phyloP scores from a whole-genome alignment of 208 protist genomes.

The Leishmania turanica region DNA sequence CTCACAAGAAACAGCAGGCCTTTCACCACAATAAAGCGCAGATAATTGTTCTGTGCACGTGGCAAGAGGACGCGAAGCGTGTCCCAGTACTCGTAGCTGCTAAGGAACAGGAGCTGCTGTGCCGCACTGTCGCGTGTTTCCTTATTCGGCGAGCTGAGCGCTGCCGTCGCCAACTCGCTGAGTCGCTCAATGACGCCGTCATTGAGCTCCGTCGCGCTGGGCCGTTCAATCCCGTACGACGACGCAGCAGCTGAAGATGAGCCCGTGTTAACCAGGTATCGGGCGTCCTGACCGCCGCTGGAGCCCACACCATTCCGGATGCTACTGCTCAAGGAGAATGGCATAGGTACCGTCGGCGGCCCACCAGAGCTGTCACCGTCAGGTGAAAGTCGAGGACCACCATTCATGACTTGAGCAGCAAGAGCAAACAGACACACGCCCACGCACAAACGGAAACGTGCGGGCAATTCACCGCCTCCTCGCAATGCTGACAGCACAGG shows the following conservation, averaged over 20 bases:
- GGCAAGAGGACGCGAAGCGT: conserved; percentile 60
- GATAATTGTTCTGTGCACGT: conserved; percentile 55
- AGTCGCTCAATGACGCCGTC: conserved; percentile 34
- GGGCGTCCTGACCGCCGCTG: not conserved
- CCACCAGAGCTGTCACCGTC: not conserved
- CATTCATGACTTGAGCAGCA: not conserved
- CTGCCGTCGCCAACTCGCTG: conserved; percentile 36
- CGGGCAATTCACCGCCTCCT: not conserved
- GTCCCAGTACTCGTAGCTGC: conserved; percentile 85
- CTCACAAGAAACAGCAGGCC: conserved; percentile 84
- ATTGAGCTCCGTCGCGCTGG: conserved; percentile 12
- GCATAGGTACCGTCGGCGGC: conserved; percentile 8
- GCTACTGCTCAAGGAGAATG: conserved; percentile 7
- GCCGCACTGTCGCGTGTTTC: conserved; percentile 54
- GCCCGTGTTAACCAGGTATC: not conserved
- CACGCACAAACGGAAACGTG: not conserved
- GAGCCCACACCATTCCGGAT: not conserved
- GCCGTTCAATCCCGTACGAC: not conserved
- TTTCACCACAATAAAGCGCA: conserved; percentile 85
- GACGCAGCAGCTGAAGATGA: not conserved
- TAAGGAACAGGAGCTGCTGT: conserved; percentile 74
- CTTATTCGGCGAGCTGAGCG: conserved; percentile 68
- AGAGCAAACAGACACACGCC: not conserved
- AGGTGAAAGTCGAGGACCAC: conserved; percentile 6
- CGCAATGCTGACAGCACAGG: not conserved